Evolutionary conservation across 1,284 basidiomycete species (phyloP), one percentile per base, ranked within the genome.

Genomic region (Ganoderma lucidum): DNA sequence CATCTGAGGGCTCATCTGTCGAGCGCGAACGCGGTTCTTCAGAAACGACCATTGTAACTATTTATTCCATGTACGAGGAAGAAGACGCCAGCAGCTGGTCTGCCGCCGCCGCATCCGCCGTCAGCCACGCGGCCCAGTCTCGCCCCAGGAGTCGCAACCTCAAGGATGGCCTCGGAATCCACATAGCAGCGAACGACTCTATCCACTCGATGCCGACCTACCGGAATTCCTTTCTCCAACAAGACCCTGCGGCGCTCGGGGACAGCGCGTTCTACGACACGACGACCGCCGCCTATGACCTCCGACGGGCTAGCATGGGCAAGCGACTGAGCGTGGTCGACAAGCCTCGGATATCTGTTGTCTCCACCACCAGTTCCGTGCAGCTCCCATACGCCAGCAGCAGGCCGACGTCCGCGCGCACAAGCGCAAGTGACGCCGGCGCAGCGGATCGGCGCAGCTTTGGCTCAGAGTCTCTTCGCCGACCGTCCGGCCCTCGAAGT

Each of bases 31-130:
- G 84, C 67, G 81, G 79, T 75, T 84, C 84, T 0, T 80, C 84
- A 0, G 90, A 91, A 32, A 69, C 68, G 74, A 88, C 91, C 10
- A 91, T 93, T 74, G 88, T 91, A 78, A 90, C 91, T 67, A 94
- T 94, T 67, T 94, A 93, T 79, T 93, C 90, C 63, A 94, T 93
- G 92, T 94, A 93, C 68, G 77, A 78, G 64, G 75, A 82, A 64
- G 75, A 82, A 75, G 75, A 81, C 75, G 81, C 74, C 76, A 81
- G 78, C 69, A 82, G 81, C 84, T 82, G 81, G 83, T 79, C 81
- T 80, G 76, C 80, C 75, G 73, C 76, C 67, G 74, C 70, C 67
- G 64, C 71, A 56, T 76, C 80, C 37, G 77, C 76, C 67, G 78
- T 78, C 64, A 81, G 76, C 71, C 75, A 75, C 62, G 70, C 63